Conservation (phyloP, 73 alveolate species). For the Urostyla sp. region DNA sequence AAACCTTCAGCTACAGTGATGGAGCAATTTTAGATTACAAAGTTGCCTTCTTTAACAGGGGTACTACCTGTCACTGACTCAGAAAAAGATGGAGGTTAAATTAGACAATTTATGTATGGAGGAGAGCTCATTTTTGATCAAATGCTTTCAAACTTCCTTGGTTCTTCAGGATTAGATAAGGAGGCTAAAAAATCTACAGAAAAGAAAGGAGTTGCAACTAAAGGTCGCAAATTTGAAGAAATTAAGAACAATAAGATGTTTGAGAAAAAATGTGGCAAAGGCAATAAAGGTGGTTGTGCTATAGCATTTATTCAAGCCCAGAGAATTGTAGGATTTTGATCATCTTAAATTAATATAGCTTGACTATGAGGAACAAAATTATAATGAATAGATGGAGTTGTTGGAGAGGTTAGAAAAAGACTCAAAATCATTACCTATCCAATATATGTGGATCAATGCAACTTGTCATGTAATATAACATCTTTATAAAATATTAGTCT, state of each 20-base stretch:
- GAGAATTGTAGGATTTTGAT: not conserved
- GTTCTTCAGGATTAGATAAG: not conserved
- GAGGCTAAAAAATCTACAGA: not conserved
- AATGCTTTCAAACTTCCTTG: not conserved
- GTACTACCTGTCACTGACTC: slow-evolving; percentile 30
- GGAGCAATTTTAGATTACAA: not conserved
- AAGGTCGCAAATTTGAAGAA: slow-evolving; percentile 9
- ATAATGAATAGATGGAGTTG: slow-evolving; percentile 21
- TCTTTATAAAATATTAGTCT: not conserved
- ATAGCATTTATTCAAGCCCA: slow-evolving; percentile 38
- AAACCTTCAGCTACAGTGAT: slow-evolving; percentile 21
- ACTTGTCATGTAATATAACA: slow-evolving; percentile 45
- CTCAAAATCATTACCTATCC: slow-evolving; percentile 8
- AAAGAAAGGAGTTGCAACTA: too few relatives aligned
- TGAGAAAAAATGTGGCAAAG: slow-evolving; percentile 13
- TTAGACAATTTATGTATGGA: slow-evolving; percentile 16
- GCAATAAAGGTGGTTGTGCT: slow-evolving; percentile 36
- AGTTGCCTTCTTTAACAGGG: slow-evolving; percentile 36
- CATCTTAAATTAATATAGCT: not conserved
- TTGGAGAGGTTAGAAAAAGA: slow-evolving; percentile 24
- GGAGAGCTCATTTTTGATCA: slow-evolving; percentile 14
- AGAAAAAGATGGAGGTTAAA: not conserved
- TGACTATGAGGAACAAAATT: slow-evolving; percentile 40
- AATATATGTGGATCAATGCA: slow-evolving; percentile 57
- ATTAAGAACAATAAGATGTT: slow-evolving; percentile 14